These are phyloP conservation scores for Vitis hybrid DNA, from an alignment of 177 flowering plant genomes.

Conservation along the genomic window DNA sequence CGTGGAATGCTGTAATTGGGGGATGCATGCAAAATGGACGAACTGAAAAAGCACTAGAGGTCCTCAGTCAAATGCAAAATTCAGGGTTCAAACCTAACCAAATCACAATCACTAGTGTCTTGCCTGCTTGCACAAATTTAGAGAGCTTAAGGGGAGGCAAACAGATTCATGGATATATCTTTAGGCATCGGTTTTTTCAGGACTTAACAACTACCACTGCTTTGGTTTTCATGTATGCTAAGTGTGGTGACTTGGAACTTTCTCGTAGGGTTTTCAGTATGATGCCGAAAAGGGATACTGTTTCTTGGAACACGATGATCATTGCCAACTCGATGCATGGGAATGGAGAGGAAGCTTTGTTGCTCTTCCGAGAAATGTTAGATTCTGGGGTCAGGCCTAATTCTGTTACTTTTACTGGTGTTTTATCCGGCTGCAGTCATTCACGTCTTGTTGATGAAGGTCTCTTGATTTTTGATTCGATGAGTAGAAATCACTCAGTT, in stretches of 20 bases:
- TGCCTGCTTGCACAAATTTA: conserved; percentile 51
- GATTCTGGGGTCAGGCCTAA: conserved; percentile 48
- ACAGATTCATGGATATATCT: conserved; percentile 50
- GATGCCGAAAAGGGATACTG: conserved; percentile 39
- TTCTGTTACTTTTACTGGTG: conserved; percentile 51
- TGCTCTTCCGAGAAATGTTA: conserved; percentile 46
- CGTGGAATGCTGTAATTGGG: conserved; percentile 59
- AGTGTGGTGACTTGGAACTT: conserved; percentile 55
- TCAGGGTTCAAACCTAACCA: conserved; percentile 50
- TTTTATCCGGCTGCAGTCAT: conserved; percentile 66
- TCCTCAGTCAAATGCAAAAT: conserved; percentile 41
- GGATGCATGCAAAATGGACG: conserved; percentile 57
- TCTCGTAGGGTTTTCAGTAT: conserved; percentile 35
- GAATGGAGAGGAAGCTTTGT: conserved; percentile 44
- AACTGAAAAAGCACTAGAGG: conserved; percentile 33
- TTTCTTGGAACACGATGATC: conserved; percentile 72
- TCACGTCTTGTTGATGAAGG: conserved; percentile 55
- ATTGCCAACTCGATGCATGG: conserved; percentile 66
- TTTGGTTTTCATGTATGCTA: conserved; percentile 55
- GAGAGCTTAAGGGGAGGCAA: conserved; percentile 47
- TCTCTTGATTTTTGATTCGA: conserved; percentile 38
- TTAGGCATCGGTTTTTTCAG: conserved; percentile 29
- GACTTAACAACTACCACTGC: conserved; percentile 43
- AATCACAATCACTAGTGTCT: conserved; percentile 44
- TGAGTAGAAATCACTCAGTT: conserved; percentile 37